Percentiles rank a stretch among this genome's conserved stretches.
Evolutionary conservation across 1,284 basidiomycete species (phyloP).

Genomic region (Pseudozyma sp.): DNA sequence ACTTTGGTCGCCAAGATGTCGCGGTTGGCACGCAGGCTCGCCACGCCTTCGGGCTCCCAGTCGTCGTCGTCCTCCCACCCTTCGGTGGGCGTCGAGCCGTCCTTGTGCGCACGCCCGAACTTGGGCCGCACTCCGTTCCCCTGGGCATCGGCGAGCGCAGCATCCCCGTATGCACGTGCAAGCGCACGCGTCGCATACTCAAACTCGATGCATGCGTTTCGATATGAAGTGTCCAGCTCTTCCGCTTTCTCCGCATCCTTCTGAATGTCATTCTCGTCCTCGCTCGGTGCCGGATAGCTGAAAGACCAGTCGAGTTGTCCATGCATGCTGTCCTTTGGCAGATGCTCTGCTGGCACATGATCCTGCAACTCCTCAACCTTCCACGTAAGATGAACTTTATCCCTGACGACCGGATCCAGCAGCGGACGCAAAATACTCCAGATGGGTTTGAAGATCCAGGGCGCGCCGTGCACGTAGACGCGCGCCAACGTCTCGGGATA

Average conservation of each 20-base stretch:
- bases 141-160: conserved; percentile 32
- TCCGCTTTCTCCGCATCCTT: conserved; percentile 34
- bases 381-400: conserved; percentile 62
- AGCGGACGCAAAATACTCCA: conserved; percentile 63
- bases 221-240: conserved; percentile 33
- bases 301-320: conserved; percentile 58
- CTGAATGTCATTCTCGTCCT: conserved; percentile 57
- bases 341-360: conserved; percentile 49
- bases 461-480: conserved; percentile 62
- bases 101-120: conserved; percentile 19
- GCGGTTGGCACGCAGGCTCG: conserved; percentile 52
- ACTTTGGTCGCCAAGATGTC: conserved; percentile 63
- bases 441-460: conserved; percentile 66
- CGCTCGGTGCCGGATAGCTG: conserved; percentile 44
- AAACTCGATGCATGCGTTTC: conserved; percentile 48
- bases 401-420: conserved; percentile 62
- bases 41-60: conserved; percentile 42
- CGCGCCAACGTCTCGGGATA: conserved; percentile 62
- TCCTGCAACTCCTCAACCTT: conserved; percentile 56
- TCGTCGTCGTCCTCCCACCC: conserved; percentile 41
- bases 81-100: conserved; percentile 7
- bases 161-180: conserved; percentile 38
- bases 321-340: conserved; percentile 53
- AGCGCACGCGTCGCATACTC: conserved; percentile 56
- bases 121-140: conserved; percentile 24